Conservation (phyloP, 1,139 yeast genomes). For the Debaryomyces subglobosus region DNA sequence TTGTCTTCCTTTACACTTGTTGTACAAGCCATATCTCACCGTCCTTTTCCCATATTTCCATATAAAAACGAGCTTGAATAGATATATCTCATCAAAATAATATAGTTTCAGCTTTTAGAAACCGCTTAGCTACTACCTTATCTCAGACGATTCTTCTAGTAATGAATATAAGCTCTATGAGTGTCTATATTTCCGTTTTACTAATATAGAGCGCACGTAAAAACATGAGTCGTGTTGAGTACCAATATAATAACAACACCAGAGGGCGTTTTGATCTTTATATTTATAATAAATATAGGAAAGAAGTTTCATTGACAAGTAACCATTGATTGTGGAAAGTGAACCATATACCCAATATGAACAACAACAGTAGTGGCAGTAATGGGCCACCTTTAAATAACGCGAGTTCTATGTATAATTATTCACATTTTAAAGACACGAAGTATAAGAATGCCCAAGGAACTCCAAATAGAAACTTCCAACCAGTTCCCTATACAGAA, state of each 20-base stretch:
- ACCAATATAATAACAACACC: conserved; percentile 4
- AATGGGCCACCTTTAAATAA: background rate
- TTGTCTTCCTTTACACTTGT: conserved; percentile 1
- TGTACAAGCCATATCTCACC: background rate
- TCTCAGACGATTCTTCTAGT: background rate
- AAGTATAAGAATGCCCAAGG: conserved; percentile 1
- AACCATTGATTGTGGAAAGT: background rate
- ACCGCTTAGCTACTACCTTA: background rate
- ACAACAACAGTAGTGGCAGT: background rate
- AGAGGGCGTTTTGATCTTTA: conserved; percentile 8
- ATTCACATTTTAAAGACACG: conserved; percentile 5
- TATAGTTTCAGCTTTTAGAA: background rate
- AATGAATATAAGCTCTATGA: background rate
- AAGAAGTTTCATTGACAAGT: background rate
- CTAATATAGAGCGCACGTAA: conserved; percentile 6
- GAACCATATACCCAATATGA: background rate
- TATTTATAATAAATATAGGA: background rate
- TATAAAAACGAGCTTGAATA: background rate
- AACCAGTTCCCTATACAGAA: conserved; percentile 31
- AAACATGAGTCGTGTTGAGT: conserved; percentile 2
- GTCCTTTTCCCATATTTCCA: background rate
- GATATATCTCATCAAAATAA: background rate
- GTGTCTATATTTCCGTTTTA: background rate
- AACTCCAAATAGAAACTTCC: conserved; percentile 2
- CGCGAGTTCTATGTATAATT: conserved; percentile 1